Percentiles rank a stretch among this genome's conserved stretches.
phyloP scores from a whole-genome alignment of 2,329 filamentous ascomycete species.

The Ophiostoma pallidulum region DNA sequence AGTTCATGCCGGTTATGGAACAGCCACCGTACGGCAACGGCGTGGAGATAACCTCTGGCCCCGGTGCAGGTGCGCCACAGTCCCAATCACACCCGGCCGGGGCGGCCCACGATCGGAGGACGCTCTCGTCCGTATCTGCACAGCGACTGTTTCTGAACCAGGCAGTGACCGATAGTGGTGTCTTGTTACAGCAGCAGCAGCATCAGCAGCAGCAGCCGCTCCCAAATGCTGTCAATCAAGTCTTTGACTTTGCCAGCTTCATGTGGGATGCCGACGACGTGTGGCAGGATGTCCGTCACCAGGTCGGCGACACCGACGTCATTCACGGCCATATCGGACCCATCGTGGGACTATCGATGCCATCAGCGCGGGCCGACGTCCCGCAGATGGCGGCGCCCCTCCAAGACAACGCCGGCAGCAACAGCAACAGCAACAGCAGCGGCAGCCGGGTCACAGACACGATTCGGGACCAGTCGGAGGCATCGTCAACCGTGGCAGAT shows the following conservation, averaged over 20 bases:
- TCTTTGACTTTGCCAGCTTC: slow-evolving; percentile 39
- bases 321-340: slow-evolving; percentile 13
- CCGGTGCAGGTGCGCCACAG: background rate
- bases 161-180: too few relatives aligned
- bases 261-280: slow-evolving; percentile 35
- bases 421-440: background rate
- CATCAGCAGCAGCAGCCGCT: background rate
- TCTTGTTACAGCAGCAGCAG: background rate
- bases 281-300: slow-evolving; percentile 23
- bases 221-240: slow-evolving; percentile 28
- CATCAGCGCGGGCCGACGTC: slow-evolving; percentile 19
- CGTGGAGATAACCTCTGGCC: background rate
- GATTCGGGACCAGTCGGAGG: too few relatives aligned
- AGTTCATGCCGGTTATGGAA: background rate
- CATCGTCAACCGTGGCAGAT: too few relatives aligned
- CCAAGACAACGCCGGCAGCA: slow-evolving; percentile 7
- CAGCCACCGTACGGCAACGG: background rate
- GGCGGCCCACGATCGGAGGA: background rate
- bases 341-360: slow-evolving; percentile 11
- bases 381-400: too few relatives aligned
- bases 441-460: too few relatives aligned
- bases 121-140: too few relatives aligned
- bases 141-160: too few relatives aligned
- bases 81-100: too few relatives aligned
- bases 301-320: background rate